Conservation (phyloP, 177 flowering plant species). For the Vitis hybrid region DNA sequence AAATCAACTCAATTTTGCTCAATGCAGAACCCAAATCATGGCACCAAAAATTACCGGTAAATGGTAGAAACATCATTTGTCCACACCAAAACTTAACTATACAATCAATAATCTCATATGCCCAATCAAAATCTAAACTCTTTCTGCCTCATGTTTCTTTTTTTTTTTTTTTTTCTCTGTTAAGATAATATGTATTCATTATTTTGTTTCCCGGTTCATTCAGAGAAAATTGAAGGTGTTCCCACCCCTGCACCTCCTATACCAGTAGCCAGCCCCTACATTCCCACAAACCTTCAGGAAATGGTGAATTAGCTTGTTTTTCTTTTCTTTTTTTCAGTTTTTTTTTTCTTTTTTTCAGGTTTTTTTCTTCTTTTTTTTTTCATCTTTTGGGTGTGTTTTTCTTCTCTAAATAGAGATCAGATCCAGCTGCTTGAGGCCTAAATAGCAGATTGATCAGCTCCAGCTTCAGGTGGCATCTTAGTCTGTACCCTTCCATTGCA, state of each 20-base stretch:
- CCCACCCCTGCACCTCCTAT: background rate
- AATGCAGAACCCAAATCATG: background rate
- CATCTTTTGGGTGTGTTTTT: too few relatives aligned
- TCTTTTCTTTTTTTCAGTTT: too few relatives aligned
- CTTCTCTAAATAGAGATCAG: too few relatives aligned
- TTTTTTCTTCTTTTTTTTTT: too few relatives aligned
- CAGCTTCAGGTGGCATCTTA: background rate
- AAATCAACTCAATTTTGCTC: background rate
- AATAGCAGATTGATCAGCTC: background rate
- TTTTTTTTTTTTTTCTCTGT: conserved; percentile 1
- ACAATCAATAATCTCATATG: conserved; percentile 17
- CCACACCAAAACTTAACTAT: conserved; percentile 15
- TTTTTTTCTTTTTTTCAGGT: too few relatives aligned
- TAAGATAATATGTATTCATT: conserved; percentile 6
- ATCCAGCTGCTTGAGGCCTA: too few relatives aligned
- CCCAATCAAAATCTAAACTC: conserved; percentile 4
- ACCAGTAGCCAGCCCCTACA: background rate
- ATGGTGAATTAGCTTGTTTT: conserved; percentile 1
- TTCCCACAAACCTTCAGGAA: background rate
- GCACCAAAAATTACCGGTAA: conserved; percentile 12
- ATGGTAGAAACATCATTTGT: background rate
- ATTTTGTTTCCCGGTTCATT: too few relatives aligned
- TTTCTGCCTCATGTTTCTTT: conserved; percentile 1
- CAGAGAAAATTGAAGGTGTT: too few relatives aligned
- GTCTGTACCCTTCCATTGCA: conserved; percentile 20